Percentiles rank a stretch among this genome's conserved stretches.
Evolutionary conservation across 352 stramenopile genomes (phyloP).

Genomic region (Globisporangium barbulae): DNA sequence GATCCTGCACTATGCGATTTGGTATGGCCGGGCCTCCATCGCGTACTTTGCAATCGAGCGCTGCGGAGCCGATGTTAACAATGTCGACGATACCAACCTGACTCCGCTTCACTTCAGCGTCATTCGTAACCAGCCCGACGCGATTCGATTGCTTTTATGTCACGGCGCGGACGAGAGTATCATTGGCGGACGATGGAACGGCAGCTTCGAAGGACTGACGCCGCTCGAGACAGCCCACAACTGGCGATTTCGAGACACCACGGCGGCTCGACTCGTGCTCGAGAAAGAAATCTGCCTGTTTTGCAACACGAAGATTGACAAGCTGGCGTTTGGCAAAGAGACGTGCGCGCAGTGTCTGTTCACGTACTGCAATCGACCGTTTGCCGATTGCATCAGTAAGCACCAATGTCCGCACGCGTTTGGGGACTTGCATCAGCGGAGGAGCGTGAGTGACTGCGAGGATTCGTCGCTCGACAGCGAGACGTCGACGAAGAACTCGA

Average conservation of each 20-base stretch:
- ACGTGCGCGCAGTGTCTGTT: conserved; percentile 55
- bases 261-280: conserved; percentile 58
- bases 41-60: conserved; percentile 63
- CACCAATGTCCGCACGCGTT: conserved; percentile 58
- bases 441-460: conserved; percentile 5
- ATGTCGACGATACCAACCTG: conserved; percentile 58
- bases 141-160: conserved; percentile 61
- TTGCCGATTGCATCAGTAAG: conserved; percentile 51
- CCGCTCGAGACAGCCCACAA: conserved; percentile 52
- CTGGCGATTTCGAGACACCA: conserved; percentile 71
- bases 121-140: conserved; percentile 73
- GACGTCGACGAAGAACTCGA: not conserved
- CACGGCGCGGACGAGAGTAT: conserved; percentile 37
- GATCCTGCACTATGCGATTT: conserved; percentile 75
- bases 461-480: conserved; percentile 3
- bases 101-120: conserved; percentile 78
- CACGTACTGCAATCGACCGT: conserved; percentile 44
- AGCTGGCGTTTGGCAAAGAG: conserved; percentile 47
- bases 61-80: conserved; percentile 66
- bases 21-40: conserved; percentile 55
- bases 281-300: conserved; percentile 73
- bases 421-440: not conserved
- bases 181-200: conserved; percentile 36
- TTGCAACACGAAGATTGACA: conserved; percentile 74
- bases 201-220: conserved; percentile 32